phyloP scores from a whole-genome alignment of 1,284 basidiomycete species.

The Entoloma clypeatum region DNA sequence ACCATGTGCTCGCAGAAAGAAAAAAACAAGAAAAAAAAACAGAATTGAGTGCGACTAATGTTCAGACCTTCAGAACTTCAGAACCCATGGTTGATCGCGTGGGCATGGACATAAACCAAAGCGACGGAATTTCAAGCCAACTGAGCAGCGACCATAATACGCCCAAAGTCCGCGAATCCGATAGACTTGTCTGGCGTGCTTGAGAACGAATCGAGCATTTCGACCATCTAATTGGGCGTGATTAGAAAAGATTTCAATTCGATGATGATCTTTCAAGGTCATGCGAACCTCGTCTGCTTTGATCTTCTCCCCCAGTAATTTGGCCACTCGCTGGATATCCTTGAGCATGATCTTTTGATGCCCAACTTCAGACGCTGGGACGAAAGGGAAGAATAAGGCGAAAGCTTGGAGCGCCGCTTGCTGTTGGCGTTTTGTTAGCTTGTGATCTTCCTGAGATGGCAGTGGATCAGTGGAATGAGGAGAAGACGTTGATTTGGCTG shows the following conservation, averaged over 20 bases:
- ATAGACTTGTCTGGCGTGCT: conserved; percentile 62
- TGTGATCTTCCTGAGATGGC: too few species aligned
- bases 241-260: not conserved
- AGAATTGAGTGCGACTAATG: too few species aligned
- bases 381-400: conserved; percentile 62
- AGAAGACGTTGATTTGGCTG: too few species aligned
- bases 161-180: conserved; percentile 62
- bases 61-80: too few species aligned
- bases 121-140: too few species aligned
- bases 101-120: too few species aligned
- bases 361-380: conserved; percentile 38
- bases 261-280: conserved; percentile 1
- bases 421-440: too few species aligned
- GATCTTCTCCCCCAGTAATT: conserved; percentile 61
- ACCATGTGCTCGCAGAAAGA: too few species aligned
- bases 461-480: too few species aligned
- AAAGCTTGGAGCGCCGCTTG: conserved; percentile 55
- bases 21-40: too few species aligned
- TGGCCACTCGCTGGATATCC: conserved; percentile 56
- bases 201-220: conserved; percentile 73
- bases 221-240: conserved; percentile 48
- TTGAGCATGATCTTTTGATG: conserved; percentile 55
- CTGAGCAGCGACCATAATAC: conserved; percentile 63
- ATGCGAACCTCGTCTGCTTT: conserved; percentile 62
- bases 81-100: too few species aligned